Evolutionary conservation across 176 grass and related monocot species (phyloP).

Genomic region (Alloteropsis semialata): DNA sequence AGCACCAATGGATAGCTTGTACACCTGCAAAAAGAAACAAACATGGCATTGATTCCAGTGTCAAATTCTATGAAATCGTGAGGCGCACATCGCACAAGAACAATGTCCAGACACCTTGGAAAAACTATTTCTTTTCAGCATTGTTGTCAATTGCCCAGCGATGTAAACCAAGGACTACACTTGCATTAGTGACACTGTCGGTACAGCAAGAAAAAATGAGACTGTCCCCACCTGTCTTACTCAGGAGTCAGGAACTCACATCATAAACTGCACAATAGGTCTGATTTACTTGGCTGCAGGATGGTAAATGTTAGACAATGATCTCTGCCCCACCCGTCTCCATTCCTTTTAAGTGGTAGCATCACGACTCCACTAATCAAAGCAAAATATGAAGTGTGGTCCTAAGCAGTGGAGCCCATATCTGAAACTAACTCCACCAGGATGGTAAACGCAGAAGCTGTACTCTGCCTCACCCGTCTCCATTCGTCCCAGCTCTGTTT

Average conservation of each 20-base stretch:
- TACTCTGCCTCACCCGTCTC: neutral
- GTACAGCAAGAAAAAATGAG: neutral
- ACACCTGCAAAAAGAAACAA: constrained; percentile 58
- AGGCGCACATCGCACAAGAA: neutral
- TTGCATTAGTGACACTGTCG: neutral
- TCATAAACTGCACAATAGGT: neutral
- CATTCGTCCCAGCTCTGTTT: neutral
- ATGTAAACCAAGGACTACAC: neutral
- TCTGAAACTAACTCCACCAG: too few species aligned
- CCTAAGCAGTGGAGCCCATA: too few species aligned
- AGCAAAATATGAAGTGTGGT: too few species aligned
- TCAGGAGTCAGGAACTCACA: neutral
- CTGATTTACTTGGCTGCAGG: neutral
- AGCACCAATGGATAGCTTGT: constrained; percentile 63
- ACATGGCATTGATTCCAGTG: neutral
- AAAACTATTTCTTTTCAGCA: neutral
- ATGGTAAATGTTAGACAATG: neutral
- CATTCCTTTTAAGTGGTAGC: too few species aligned
- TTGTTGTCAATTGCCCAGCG: neutral
- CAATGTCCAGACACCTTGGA: constrained; percentile 7
- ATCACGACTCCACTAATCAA: too few species aligned
- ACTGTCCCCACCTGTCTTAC: neutral
- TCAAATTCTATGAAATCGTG: neutral
- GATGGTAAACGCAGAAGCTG: neutral
- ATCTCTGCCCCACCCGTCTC: neutral